These are phyloP conservation scores for Vigna reflexopilosa DNA, from an alignment of 306 rosid species.

Conservation along the genomic window DNA sequence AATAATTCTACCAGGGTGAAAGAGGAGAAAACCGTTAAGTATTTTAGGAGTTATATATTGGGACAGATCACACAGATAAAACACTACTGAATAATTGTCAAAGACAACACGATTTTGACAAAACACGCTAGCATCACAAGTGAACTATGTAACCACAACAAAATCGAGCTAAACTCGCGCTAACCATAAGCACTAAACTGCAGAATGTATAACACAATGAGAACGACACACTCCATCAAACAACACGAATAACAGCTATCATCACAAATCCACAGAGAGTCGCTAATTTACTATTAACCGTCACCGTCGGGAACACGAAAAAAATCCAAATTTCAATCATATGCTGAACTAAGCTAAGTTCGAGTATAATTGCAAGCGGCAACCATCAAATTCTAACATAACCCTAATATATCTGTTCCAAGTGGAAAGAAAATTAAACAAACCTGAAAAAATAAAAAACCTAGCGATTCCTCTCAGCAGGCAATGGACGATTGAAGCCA, in stretches of 20 bases:
- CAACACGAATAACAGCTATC: neutral
- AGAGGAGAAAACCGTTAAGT: neutral
- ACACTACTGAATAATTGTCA: neutral
- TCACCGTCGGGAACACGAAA: neutral
- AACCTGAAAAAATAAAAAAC: constrained; percentile 32
- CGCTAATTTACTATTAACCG: neutral
- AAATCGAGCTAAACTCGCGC: constrained; percentile 5
- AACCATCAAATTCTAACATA: constrained; percentile 20
- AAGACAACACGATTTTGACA: neutral
- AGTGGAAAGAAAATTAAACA: constrained; percentile 46
- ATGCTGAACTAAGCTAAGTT: constrained; percentile 2
- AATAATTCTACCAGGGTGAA: neutral
- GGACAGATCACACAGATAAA: neutral
- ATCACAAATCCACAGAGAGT: neutral
- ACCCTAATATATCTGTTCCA: constrained; percentile 20
- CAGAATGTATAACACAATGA: neutral
- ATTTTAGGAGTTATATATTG: neutral
- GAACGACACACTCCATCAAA: constrained; percentile 5
- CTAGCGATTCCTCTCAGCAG: constrained; percentile 90
- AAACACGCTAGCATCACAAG: neutral
- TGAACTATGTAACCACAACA: neutral
- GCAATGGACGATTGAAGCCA: constrained; percentile 96
- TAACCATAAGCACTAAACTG: neutral
- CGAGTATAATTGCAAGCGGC: constrained; percentile 8
- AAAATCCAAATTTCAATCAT: neutral